Evolutionary conservation across 345 rosid genomes (phyloP), one percentile per base, ranked within the genome.

Genomic region (Citrus hindsii): DNA sequence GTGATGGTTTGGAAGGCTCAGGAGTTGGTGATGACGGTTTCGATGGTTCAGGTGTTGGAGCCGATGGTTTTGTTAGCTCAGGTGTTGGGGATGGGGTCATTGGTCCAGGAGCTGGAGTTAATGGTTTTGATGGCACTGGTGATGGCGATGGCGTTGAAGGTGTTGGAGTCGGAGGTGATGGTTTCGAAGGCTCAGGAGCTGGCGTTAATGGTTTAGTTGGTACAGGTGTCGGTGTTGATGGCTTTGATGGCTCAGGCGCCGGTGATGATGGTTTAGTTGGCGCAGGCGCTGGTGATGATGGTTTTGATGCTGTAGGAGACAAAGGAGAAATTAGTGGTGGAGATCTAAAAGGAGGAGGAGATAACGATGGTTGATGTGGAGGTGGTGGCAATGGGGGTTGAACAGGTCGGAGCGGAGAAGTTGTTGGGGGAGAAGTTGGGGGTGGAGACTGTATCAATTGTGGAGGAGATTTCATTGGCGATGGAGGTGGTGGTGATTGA

Each of bases 51-150:
- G 30, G 30, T 59, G 63, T 9, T 22, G 63, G 63, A 9, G 82
- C 74, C 25, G 51, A 30, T 1, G 77, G 59, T 21, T 25, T 38
- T 35, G 59, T 40, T 13, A 56, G 22, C 35, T 69, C 38, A 19
- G 9, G 33, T 35, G 82, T 74, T 6, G 63, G 56, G 3, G 75
- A 58, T 7, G 64, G 66, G 28, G 56, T 60, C 35, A 16, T 13
- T 3, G 80, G 69, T 68, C 71, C 18, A 18, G 51, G 63, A 4
- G 80, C 9, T 53, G 73, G 70, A 56, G 25, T 25, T 25, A 73
- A 28, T 2, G 76, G 62, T 12, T 79, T 2, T 1, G 61, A 69
- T 21, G 60, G 70, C 30, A 13, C 8, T 2, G 79, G 62, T 69
- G 77, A 13, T 30, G 51, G 55, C 22, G 71, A 46, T 19, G 27